These are phyloP conservation scores for Furcasterigmium sp. DNA, from an alignment of 2,329 filamentous ascomycete genomes.

Conservation along the genomic window DNA sequence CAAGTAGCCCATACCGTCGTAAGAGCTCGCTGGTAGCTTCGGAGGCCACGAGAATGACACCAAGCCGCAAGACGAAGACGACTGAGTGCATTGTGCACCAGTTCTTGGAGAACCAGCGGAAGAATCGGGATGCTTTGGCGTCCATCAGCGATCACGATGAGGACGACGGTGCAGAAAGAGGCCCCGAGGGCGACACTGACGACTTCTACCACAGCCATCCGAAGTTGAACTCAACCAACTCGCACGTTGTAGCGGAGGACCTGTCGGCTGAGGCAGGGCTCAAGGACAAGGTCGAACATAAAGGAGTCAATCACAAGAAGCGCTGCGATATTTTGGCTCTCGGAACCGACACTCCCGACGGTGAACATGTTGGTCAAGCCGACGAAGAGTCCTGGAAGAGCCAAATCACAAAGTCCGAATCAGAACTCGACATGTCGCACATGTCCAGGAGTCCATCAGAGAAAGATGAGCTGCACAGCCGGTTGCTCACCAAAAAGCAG, in stretches of 20 bases:
- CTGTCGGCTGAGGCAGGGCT: conserved; percentile 19
- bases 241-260: conserved; percentile 10
- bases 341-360: conserved; percentile 40
- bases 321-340: conserved; percentile 54
- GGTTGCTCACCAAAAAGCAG: conserved; percentile 92
- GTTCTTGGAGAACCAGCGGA: conserved; percentile 53
- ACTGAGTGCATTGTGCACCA: conserved; percentile 63
- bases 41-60: conserved; percentile 30
- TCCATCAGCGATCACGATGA: conserved; percentile 17
- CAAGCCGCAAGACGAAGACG: conserved; percentile 21
- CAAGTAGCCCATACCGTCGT: conserved; percentile 54
- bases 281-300: conserved; percentile 25
- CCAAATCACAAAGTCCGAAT: conserved; percentile 37
- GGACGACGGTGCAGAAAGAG: conserved; percentile 5
- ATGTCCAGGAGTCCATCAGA: conserved; percentile 3
- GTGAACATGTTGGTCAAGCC: conserved; percentile 41
- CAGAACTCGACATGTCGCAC: conserved; percentile 30
- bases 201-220: neutral
- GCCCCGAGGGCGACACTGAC: neutral
- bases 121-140: conserved; percentile 17
- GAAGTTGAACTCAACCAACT: neutral
- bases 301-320: conserved; percentile 53
- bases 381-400: conserved; percentile 53
- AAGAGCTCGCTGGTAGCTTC: conserved; percentile 59
- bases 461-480: conserved; percentile 39